Conservation (phyloP, 176 grass and related monocot species). For the Musa beccarii region DNA sequence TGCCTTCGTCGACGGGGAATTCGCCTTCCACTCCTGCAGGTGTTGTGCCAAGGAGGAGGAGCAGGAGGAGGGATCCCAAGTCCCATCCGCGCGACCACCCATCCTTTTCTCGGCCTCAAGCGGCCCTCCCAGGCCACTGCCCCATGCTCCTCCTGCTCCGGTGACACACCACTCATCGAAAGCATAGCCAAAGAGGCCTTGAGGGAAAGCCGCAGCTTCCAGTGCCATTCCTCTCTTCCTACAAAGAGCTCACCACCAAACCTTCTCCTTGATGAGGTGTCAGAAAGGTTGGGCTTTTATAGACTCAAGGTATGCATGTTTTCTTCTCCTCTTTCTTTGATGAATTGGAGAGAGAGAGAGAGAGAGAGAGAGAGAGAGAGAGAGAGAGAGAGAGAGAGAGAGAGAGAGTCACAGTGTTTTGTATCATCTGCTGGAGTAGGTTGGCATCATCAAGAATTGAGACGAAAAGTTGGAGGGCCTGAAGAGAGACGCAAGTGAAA, state of each 20-base stretch:
- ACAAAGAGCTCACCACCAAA: neutral
- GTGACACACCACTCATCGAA: conserved; percentile 25
- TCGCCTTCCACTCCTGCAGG: conserved; percentile 46
- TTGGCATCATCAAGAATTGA: neutral
- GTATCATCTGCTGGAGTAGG: neutral
- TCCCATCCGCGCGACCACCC: neutral
- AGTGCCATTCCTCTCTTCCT: conserved; percentile 45
- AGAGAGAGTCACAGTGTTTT: neutral
- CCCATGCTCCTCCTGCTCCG: conserved; percentile 8
- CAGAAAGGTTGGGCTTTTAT: neutral
- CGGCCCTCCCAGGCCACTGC: neutral
- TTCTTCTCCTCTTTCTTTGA: too few species aligned
- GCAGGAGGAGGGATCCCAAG: conserved; percentile 26
- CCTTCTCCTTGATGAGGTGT: neutral
- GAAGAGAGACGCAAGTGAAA: neutral
- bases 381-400: too few species aligned
- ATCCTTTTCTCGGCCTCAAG: neutral
- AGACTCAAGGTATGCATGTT: too few species aligned
- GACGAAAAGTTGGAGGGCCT: neutral
- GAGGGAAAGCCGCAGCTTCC: conserved; percentile 66
- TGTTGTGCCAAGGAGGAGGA: conserved; percentile 11
- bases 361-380: too few species aligned
- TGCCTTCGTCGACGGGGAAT: conserved; percentile 15
- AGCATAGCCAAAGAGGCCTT: conserved; percentile 43
- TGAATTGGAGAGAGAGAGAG: too few species aligned